Conservation (phyloP, 495 filamentous ascomycete species). For the Aspergillus asperescens region DNA sequence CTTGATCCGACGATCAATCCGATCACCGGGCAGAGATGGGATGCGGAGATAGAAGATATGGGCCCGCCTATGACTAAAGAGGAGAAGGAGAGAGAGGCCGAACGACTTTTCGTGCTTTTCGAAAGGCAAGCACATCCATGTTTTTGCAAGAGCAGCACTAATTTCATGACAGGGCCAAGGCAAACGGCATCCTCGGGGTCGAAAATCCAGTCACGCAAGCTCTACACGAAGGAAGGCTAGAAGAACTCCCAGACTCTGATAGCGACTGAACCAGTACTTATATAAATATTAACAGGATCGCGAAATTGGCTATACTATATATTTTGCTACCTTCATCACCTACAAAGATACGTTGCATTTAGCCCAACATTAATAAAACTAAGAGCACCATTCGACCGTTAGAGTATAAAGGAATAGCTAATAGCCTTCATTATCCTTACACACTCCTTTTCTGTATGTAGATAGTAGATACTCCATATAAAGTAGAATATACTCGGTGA, state of each 20-base stretch:
- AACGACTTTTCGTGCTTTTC: conserved; percentile 89
- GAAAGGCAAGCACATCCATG: conserved; percentile 59
- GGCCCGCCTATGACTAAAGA: conserved; percentile 75
- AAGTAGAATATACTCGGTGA: background rate
- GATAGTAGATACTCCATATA: too few relatives aligned
- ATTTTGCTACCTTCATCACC: too few relatives aligned
- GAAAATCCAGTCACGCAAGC: conserved; percentile 82
- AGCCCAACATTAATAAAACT: too few relatives aligned
- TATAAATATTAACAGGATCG: too few relatives aligned
- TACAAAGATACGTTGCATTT: too few relatives aligned
- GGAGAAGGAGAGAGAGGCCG: conserved; percentile 90
- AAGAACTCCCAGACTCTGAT: conserved; percentile 55
- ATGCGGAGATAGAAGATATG: conserved; percentile 55
- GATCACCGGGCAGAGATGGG: conserved; percentile 80
- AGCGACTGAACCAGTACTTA: conserved; percentile 41
- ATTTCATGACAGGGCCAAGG: conserved; percentile 57
- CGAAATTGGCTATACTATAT: too few relatives aligned
- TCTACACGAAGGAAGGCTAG: conserved; percentile 67
- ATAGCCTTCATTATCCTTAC: too few relatives aligned
- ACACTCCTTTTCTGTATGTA: too few relatives aligned
- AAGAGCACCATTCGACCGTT: too few relatives aligned
- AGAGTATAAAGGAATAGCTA: too few relatives aligned
- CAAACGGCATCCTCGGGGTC: conserved; percentile 75
- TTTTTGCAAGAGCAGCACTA: conserved; percentile 9
- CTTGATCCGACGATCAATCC: conserved; percentile 60